phyloP scores from a whole-genome alignment of 208 protist species.

The Trypanosoma mega region DNA sequence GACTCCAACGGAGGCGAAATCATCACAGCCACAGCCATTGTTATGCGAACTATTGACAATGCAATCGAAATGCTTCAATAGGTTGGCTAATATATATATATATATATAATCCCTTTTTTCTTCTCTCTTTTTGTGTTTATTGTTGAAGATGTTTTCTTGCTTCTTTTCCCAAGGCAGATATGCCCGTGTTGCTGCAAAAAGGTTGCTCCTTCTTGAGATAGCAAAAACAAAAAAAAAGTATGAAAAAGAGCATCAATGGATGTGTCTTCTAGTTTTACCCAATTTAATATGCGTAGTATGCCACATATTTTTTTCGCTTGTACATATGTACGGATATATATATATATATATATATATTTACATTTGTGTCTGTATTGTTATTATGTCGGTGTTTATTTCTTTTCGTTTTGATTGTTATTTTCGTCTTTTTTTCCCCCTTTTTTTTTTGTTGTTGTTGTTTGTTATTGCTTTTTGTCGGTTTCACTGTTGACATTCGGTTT shows the following conservation, averaged over 20 bases:
- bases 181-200: too few species aligned
- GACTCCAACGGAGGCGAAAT: constrained; percentile 39
- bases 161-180: too few species aligned
- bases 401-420: constrained; percentile 5
- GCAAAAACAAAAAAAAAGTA: too few species aligned
- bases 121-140: constrained; percentile 8
- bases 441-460: constrained; percentile 24
- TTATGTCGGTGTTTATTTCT: background rate
- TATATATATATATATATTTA: too few species aligned
- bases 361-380: too few species aligned
- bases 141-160: too few species aligned
- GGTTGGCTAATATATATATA: background rate
- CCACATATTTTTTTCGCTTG: too few species aligned
- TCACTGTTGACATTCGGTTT: constrained; percentile 16
- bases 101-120: constrained; percentile 2
- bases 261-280: too few species aligned
- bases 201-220: too few species aligned
- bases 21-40: constrained; percentile 55
- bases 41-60: constrained; percentile 41
- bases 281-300: too few species aligned
- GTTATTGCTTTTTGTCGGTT: background rate
- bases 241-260: too few species aligned
- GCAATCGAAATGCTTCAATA: constrained; percentile 26
- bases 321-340: too few species aligned
- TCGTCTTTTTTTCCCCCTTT: constrained; percentile 7